Conservation (phyloP, 805 yeast species). For the Pichia paraexigua region DNA sequence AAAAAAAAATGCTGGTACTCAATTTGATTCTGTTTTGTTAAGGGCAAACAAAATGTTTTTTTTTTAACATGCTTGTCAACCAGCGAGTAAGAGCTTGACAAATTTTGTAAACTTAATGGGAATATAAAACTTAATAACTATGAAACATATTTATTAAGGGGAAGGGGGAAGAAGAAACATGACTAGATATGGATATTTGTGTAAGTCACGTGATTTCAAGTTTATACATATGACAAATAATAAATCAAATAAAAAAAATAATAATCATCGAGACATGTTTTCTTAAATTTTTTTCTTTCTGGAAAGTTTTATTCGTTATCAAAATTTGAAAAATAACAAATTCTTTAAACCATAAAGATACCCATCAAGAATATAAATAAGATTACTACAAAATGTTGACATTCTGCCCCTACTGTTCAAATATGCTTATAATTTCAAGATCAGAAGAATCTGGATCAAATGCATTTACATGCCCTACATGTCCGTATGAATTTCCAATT, state of each 20-base stretch:
- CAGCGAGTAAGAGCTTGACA: too few species aligned
- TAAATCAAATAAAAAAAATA: too few species aligned
- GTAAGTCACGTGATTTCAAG: neutral
- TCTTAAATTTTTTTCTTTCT: neutral
- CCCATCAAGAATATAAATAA: neutral
- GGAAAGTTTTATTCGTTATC: neutral
- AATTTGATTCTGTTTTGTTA: too few species aligned
- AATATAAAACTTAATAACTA: too few species aligned
- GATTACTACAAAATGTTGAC: conserved; percentile 54
- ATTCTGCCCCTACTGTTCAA: conserved; percentile 91
- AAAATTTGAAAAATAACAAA: too few species aligned
- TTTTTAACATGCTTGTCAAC: too few species aligned
- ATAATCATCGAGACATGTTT: neutral
- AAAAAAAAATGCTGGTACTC: neutral
- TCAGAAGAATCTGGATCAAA: conserved; percentile 45
- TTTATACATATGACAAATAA: too few species aligned
- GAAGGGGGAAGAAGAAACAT: too few species aligned
- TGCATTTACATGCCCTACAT: conserved; percentile 81
- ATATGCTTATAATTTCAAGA: conserved; percentile 72
- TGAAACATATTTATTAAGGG: too few species aligned
- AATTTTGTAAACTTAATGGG: too few species aligned
- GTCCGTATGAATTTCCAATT: conserved; percentile 92
- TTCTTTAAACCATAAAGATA: neutral
- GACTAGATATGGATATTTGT: too few species aligned
- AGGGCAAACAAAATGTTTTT: too few species aligned